A percentile compares a stretch with the other conserved stretches of the same genome.
These are phyloP conservation scores for Blepharisma undulans DNA, from an alignment of 169 alveolate genomes.

Conservation along the genomic window DNA sequence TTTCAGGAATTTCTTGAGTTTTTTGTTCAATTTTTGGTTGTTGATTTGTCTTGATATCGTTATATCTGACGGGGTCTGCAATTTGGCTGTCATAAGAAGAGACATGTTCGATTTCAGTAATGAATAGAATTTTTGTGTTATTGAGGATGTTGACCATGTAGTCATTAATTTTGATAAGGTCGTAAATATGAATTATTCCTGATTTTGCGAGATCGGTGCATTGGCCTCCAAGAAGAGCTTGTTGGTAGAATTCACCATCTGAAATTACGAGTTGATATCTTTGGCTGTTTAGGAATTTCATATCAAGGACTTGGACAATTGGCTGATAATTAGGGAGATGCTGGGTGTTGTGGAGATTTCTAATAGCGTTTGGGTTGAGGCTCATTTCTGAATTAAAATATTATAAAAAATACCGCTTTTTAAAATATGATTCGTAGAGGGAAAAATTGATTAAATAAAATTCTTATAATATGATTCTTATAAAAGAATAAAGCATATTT, in stretches of 20 bases:
- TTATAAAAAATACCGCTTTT: too few relatives aligned
- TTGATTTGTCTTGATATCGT: not conserved
- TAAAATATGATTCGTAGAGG: too few relatives aligned
- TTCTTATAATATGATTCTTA: too few relatives aligned
- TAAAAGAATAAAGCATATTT: too few relatives aligned
- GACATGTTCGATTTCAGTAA: not conserved
- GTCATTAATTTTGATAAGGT: constrained; percentile 1
- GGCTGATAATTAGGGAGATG: too few relatives aligned
- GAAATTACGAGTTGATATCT: constrained; percentile 4
- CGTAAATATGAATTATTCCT: not conserved
- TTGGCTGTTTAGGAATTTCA: not conserved
- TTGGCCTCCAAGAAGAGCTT: not conserved
- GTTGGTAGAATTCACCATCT: not conserved
- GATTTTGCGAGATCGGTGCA: not conserved
- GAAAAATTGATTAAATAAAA: too few relatives aligned
- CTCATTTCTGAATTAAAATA: too few relatives aligned
- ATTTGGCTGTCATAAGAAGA: not conserved
- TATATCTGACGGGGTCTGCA: not conserved
- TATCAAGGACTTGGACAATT: constrained; percentile 21
- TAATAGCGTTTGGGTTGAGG: too few relatives aligned
- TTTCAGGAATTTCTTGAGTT: not conserved
- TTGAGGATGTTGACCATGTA: not conserved
- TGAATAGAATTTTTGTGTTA: not conserved
- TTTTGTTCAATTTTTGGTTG: not conserved
- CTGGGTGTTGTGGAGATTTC: too few relatives aligned